Evolutionary conservation across 2,329 filamentous ascomycete species (phyloP).

Genomic region (Botrytis elliptica): DNA sequence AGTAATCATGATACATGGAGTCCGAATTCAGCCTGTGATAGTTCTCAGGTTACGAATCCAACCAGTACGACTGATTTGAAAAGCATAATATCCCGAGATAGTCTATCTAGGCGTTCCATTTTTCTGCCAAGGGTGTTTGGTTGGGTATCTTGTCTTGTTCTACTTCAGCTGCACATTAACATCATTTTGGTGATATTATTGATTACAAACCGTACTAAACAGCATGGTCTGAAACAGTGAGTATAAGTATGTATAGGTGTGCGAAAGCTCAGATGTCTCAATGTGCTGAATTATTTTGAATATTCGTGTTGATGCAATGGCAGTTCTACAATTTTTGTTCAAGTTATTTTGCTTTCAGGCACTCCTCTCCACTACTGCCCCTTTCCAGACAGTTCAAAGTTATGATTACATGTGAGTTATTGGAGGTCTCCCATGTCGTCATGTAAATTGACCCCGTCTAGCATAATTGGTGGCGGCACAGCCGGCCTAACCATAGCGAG

Average conservation of each 20-base stretch:
- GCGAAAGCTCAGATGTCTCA: background rate
- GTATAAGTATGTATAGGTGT: background rate
- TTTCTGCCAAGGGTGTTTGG: no score
- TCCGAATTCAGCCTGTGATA: background rate
- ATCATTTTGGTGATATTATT: background rate
- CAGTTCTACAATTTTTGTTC: background rate
- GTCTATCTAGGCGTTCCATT: background rate
- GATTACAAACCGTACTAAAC: background rate
- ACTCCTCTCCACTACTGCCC: background rate
- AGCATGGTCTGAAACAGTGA: no score
- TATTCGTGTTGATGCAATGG: background rate
- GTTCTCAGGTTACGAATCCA: background rate
- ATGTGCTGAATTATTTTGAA: background rate
- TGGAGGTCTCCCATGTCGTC: background rate
- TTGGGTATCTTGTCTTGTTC: background rate
- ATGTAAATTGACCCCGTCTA: background rate
- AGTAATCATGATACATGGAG: background rate
- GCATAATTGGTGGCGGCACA: constrained; percentile 5
- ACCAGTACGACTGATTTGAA: background rate
- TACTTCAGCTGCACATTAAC: background rate
- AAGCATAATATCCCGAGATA: background rate
- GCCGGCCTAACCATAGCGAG: constrained; percentile 23
- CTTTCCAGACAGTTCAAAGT: background rate
- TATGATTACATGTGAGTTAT: constrained; percentile 8
- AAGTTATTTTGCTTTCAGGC: background rate